Evolutionary conservation across 106 monocot genomes (phyloP), one percentile per base, ranked within the genome.

Genomic region (Dactylorhiza incarnata): DNA sequence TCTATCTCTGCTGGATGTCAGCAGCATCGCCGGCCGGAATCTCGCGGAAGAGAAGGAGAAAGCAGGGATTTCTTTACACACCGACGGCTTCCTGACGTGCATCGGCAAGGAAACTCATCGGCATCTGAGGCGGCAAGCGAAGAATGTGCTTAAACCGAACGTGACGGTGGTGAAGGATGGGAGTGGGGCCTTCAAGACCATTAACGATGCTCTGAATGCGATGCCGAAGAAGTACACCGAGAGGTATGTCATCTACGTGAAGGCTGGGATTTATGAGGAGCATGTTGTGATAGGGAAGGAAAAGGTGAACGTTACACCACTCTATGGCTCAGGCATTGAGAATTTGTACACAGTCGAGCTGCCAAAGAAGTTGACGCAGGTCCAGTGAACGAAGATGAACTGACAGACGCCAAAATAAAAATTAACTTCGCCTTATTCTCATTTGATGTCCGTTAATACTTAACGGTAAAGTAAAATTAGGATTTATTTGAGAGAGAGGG

Each of bases 181-280:
- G 4, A 87, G 86, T 11, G 94, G 91, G 3, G 77, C 83, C 24
- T 94, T 89, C 78, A 82, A 23, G 44, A 91, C 90, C 81, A 94
- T 94, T 55, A 82, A 80, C n/a, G 91, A 43, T 0, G 90, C 91
- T 16, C 79, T 94, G 16, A 68, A 45, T 0, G 85, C 84, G 8
- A 79, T 87, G 55, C 91, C 94, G 0, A 68, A 77, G 75, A 77
- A 81, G 5, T 83, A 87, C 49, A 15, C 51, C 5, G 93, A 90
- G 55, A 94, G 94, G 90, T 92, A 82, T 48, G 81, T 89, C 48
- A 93, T 95, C 23, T 86, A 93, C 19, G 85, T 95, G 48, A 92
- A 93, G 79, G 83, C 83, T 12, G 95, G 95, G 2, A 56, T 82
- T 9, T 95, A 95, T 69, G 61, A 88, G 14, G 92, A 92, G 80